Evolutionary conservation across 208 protist genomes (phyloP).

Genomic region (Leishmania turanica): DNA sequence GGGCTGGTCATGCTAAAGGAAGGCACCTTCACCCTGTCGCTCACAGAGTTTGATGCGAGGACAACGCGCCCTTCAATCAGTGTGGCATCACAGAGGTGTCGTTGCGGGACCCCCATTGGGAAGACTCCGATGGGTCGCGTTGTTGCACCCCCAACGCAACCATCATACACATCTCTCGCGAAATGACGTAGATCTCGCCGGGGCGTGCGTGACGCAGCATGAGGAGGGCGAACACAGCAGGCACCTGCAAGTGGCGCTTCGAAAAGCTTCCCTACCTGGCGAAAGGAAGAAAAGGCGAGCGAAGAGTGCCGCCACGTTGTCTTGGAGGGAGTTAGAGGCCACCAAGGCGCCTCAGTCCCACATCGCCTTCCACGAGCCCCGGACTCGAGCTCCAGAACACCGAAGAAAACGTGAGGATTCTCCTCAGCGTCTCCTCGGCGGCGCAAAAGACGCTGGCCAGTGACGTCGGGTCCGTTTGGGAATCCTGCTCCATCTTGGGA

Average conservation of each 20-base stretch:
- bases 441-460: too few relatives aligned
- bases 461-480: not conserved
- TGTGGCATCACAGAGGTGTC: not conserved
- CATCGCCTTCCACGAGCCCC: not conserved
- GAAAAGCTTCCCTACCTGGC: not conserved
- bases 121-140: not conserved
- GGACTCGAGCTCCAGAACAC: not conserved
- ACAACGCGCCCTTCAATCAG: not conserved
- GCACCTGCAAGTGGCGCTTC: not conserved
- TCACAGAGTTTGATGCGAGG: not conserved
- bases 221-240: not conserved
- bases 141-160: not conserved
- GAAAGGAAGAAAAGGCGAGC: not conserved
- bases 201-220: not conserved
- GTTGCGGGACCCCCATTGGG: not conserved
- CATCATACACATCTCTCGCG: not conserved
- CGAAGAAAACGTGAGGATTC: not conserved
- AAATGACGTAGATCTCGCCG: not conserved
- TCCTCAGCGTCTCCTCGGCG: not conserved
- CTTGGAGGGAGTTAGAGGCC: not conserved
- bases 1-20: not conserved
- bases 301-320: not conserved
- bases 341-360: not conserved
- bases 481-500: not conserved
- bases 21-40: not conserved